phyloP scores from a whole-genome alignment of 169 alveolate species.

The Plasmodium fragile region DNA sequence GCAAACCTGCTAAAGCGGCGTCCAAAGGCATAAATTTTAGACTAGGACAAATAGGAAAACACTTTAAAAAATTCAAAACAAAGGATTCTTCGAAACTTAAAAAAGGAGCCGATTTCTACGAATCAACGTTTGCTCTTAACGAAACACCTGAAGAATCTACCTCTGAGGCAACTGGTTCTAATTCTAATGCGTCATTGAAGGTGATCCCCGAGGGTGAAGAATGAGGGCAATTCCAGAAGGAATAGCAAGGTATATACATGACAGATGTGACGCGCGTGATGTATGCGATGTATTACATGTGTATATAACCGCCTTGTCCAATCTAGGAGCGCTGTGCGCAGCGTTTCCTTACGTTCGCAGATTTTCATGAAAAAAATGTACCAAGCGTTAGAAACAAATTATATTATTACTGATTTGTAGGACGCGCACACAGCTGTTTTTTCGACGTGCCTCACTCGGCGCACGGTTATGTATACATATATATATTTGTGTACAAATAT shows the following conservation, averaged over 20 bases:
- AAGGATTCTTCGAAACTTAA: background rate
- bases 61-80: background rate
- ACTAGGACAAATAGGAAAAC: background rate
- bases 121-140: background rate
- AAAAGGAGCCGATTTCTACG: background rate
- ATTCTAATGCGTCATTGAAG: background rate
- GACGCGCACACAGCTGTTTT: background rate
- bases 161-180: background rate
- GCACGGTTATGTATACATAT: background rate
- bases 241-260: background rate
- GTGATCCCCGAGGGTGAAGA: background rate
- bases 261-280: background rate
- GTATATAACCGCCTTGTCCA: background rate
- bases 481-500: background rate
- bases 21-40: background rate
- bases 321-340: background rate
- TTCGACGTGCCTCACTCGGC: background rate
- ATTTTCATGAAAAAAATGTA: background rate
- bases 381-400: background rate
- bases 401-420: background rate
- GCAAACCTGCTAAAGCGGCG: background rate
- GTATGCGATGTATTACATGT: background rate
- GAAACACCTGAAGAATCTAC: background rate
- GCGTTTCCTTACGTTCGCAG: background rate
- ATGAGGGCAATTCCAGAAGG: background rate